Evolutionary conservation across 1,139 yeast genomes (phyloP).

Genomic region (Debaryomyces robertsiae): DNA sequence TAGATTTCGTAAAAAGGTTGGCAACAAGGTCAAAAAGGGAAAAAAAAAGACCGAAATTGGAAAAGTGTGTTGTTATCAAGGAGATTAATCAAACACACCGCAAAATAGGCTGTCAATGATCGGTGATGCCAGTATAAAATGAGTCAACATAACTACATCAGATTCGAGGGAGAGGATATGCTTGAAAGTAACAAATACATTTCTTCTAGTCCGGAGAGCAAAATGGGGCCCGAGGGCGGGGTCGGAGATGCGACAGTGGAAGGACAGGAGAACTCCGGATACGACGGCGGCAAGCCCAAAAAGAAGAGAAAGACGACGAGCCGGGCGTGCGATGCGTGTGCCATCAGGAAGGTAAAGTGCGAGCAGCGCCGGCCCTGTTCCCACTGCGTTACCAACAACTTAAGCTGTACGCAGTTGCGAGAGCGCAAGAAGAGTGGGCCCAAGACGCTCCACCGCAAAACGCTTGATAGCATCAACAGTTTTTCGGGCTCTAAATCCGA

Average conservation of each 20-base stretch:
- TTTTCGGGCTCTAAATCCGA: conserved; percentile 18
- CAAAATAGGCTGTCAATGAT: not conserved
- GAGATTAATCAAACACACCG: not conserved
- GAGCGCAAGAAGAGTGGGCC: conserved; percentile 48
- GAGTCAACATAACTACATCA: conserved; percentile 2
- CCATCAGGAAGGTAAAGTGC: conserved; percentile 46
- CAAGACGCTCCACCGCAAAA: conserved; percentile 41
- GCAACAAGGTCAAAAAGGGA: too few relatives aligned
- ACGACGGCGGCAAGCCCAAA: conserved; percentile 12
- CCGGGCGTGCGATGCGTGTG: conserved; percentile 50
- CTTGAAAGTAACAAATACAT: not conserved
- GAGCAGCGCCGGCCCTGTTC: conserved; percentile 42
- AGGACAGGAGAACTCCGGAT: not conserved
- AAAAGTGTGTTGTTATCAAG: not conserved
- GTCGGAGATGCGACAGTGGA: not conserved
- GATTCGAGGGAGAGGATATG: not conserved
- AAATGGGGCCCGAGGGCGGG: not conserved
- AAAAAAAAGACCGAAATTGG: too few relatives aligned
- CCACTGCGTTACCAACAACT: conserved; percentile 39
- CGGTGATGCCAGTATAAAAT: conserved; percentile 3
- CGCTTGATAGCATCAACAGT: conserved; percentile 37
- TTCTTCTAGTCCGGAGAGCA: conserved; percentile 6
- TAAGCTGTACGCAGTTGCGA: conserved; percentile 41
- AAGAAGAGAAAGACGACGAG: conserved; percentile 27
- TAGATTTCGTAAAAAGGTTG: too few relatives aligned